A percentile compares a stretch with the other conserved stretches of the same genome.
phyloP scores from a whole-genome alignment of 2,329 filamentous ascomycete species.

The Cladosporium sp. region DNA sequence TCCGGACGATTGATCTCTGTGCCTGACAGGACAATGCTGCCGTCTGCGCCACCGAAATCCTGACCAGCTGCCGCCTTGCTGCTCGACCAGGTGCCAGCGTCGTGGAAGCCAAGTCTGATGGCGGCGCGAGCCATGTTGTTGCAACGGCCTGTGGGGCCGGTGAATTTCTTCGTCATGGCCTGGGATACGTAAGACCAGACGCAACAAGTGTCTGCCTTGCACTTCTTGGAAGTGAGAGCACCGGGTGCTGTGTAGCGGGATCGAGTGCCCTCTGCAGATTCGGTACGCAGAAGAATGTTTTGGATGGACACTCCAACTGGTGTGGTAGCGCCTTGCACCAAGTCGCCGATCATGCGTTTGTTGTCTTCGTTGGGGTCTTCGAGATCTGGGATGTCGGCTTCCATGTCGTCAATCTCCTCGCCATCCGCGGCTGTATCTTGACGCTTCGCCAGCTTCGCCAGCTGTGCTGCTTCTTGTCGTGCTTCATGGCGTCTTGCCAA shows the following conservation, averaged over 20 bases:
- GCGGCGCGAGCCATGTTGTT: conserved; percentile 40
- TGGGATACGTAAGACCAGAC: conserved; percentile 39
- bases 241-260: conserved; percentile 17
- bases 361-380: conserved; percentile 10
- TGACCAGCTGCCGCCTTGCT: conserved; percentile 26
- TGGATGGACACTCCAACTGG: conserved; percentile 17
- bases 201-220: conserved; percentile 39
- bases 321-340: conserved; percentile 18
- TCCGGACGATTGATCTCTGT: conserved; percentile 37
- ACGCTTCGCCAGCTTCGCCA: background rate
- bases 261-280: conserved; percentile 15
- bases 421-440: conserved; percentile 2
- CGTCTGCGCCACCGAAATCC: conserved; percentile 43
- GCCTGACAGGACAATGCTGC: conserved; percentile 40
- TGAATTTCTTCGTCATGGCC: conserved; percentile 28
- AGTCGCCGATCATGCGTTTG: conserved; percentile 17
- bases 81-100: conserved; percentile 42
- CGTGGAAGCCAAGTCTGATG: conserved; percentile 46
- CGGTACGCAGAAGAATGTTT: conserved; percentile 18
- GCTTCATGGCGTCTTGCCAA: background rate
- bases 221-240: conserved; percentile 12
- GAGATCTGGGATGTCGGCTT: conserved; percentile 2
- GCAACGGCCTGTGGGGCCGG: conserved; percentile 30
- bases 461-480: background rate
- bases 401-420: conserved; percentile 1